phyloP scores from a whole-genome alignment of 495 filamentous ascomycete genomes.

The Saxophila tyrrhenica region DNA sequence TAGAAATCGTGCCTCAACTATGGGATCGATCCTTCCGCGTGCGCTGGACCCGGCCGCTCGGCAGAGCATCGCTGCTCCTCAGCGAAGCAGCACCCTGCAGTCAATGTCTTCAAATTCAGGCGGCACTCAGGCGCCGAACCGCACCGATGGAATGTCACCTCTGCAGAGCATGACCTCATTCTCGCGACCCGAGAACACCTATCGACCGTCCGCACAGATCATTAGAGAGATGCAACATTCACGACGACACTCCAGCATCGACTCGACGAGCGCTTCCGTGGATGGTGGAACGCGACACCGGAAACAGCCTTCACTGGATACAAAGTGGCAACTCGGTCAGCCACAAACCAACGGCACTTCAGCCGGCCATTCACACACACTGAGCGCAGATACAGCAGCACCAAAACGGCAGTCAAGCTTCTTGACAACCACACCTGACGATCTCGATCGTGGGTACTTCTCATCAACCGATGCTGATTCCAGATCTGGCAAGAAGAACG shows the following conservation, averaged over 20 bases:
- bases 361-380: conserved; percentile 23
- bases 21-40: conserved; percentile 45
- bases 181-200: conserved; percentile 41
- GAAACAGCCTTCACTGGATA: conserved; percentile 81
- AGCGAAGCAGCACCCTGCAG: conserved; percentile 27
- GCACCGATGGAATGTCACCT: conserved; percentile 20
- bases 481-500: conserved; percentile 25
- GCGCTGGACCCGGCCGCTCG: conserved; percentile 27
- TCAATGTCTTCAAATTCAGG: neutral
- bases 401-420: conserved; percentile 1
- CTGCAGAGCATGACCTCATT: conserved; percentile 34
- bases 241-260: conserved; percentile 78
- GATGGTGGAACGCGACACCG: conserved; percentile 35
- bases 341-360: conserved; percentile 14
- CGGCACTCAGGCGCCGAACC: neutral
- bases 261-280: conserved; percentile 39
- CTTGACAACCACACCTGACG: conserved; percentile 24
- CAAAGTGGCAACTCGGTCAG: conserved; percentile 69
- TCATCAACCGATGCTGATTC: conserved; percentile 76
- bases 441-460: conserved; percentile 86
- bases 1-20: conserved; percentile 31
- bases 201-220: conserved; percentile 62
- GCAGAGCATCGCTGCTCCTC: conserved; percentile 36
- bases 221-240: conserved; percentile 74
- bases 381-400: conserved; percentile 24